These are phyloP conservation scores for Panicum virgatum DNA, from an alignment of 202 grass and related monocot genomes.

Conservation along the genomic window DNA sequence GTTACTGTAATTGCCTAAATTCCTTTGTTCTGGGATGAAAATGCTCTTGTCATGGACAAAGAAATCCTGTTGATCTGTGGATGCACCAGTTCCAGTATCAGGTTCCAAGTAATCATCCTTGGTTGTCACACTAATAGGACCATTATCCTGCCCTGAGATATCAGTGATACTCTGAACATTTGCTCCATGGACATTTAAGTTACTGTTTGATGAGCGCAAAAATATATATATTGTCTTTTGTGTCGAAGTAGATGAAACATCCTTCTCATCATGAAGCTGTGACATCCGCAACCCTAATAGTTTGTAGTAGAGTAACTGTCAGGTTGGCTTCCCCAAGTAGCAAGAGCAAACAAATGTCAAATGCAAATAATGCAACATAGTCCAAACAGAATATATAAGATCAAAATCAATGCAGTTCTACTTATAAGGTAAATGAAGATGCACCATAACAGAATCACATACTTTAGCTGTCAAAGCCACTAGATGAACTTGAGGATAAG, in stretches of 20 bases:
- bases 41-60: conserved; percentile 28
- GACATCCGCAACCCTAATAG: conserved; percentile 81
- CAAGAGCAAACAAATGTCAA: conserved; percentile 6
- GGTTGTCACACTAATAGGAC: neutral
- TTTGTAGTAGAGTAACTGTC: conserved; percentile 25
- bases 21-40: conserved; percentile 48
- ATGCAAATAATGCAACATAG: neutral
- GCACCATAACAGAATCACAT: conserved; percentile 20
- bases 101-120: conserved; percentile 34
- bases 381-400: neutral
- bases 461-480: conserved; percentile 5
- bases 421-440: conserved; percentile 34
- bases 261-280: conserved; percentile 73
- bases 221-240: conserved; percentile 81
- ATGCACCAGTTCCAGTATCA: conserved; percentile 31
- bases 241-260: conserved; percentile 48
- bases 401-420: conserved; percentile 24
- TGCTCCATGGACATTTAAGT: conserved; percentile 29
- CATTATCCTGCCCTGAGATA: conserved; percentile 9
- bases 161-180: neutral
- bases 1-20: conserved; percentile 11
- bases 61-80: conserved; percentile 36
- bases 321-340: neutral
- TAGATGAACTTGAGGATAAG: conserved; percentile 19
- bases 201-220: conserved; percentile 38